Evolutionary conservation across 2,329 filamentous ascomycete species (phyloP).

Genomic region (Elsinoe batatas): DNA sequence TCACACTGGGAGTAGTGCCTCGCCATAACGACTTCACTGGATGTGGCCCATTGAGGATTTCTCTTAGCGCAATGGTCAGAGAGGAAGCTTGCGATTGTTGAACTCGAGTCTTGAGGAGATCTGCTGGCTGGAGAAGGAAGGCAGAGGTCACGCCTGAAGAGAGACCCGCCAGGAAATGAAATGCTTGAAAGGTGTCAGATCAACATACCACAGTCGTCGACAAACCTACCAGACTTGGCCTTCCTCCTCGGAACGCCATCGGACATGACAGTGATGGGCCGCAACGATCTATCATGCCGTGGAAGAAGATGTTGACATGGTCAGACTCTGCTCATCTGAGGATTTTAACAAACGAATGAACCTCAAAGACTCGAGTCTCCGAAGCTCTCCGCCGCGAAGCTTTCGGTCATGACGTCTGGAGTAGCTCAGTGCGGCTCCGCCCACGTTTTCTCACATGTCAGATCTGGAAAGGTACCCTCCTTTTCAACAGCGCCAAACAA

Average conservation of each 20-base stretch:
- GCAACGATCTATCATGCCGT: background rate
- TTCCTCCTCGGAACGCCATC: constrained; percentile 16
- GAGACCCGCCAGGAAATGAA: constrained; percentile 83
- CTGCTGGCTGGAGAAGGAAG: constrained; percentile 84
- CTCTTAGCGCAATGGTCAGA: constrained; percentile 57
- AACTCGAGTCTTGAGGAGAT: constrained; percentile 91
- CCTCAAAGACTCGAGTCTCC: no score
- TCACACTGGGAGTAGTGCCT: constrained; percentile 82
- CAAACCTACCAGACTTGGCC: constrained; percentile 17
- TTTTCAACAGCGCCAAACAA: no score
- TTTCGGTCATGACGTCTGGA: no score
- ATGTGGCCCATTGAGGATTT: constrained; percentile 56
- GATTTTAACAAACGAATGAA: no score
- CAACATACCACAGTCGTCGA: background rate
- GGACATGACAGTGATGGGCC: constrained; percentile 15
- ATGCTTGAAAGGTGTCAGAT: constrained; percentile 40
- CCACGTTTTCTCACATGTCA: no score
- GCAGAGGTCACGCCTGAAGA: constrained; percentile 80
- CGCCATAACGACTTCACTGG: constrained; percentile 76
- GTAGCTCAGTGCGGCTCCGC: no score
- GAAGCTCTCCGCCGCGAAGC: no score
- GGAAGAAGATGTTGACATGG: background rate
- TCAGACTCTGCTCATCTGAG: no score
- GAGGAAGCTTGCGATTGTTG: constrained; percentile 69
- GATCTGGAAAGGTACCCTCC: no score